Evolutionary conservation across 1,139 yeast species (phyloP).

Genomic region (Geotrichum bryndzae): DNA sequence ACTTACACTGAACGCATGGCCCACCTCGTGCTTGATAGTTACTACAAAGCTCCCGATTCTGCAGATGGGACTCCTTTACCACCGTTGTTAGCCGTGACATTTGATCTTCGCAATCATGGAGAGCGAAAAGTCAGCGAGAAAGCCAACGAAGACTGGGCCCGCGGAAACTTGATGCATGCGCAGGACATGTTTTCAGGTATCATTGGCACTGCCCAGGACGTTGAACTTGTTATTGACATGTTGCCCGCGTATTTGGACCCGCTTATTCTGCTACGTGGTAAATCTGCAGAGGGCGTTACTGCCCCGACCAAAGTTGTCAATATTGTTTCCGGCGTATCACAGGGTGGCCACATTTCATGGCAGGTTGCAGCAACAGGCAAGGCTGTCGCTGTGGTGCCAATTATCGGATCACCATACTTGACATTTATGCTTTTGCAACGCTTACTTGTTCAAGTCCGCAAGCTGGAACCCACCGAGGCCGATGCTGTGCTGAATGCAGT

Average conservation of each 20-base stretch:
- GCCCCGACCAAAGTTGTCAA: slow-evolving; percentile 28
- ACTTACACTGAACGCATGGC: slow-evolving; percentile 22
- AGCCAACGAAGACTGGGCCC: slow-evolving; percentile 43
- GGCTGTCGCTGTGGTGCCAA: slow-evolving; percentile 13
- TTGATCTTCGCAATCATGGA: slow-evolving; percentile 62
- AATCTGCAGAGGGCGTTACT: background rate
- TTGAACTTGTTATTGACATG: slow-evolving; percentile 44
- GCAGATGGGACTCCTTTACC: slow-evolving; percentile 23
- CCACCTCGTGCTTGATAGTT: slow-evolving; percentile 20
- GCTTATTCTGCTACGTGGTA: slow-evolving; percentile 25
- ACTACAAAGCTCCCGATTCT: slow-evolving; percentile 1
- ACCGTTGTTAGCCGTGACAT: slow-evolving; percentile 43
- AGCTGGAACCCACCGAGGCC: slow-evolving; percentile 2
- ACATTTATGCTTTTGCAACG: slow-evolving; percentile 16
- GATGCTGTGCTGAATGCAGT: slow-evolving; percentile 1
- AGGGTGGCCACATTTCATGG: slow-evolving; percentile 57
- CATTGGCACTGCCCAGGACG: slow-evolving; percentile 48
- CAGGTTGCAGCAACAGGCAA: slow-evolving; percentile 15
- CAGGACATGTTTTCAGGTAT: slow-evolving; percentile 49
- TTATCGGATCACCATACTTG: slow-evolving; percentile 17
- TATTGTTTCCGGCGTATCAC: slow-evolving; percentile 49
- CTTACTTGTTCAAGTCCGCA: slow-evolving; percentile 14
- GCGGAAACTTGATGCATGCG: slow-evolving; percentile 48
- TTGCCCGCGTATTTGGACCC: slow-evolving; percentile 44
- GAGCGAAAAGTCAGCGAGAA: slow-evolving; percentile 37